These are phyloP conservation scores for Barnettozyma populi DNA, from an alignment of 805 yeast species.

Conservation along the genomic window DNA sequence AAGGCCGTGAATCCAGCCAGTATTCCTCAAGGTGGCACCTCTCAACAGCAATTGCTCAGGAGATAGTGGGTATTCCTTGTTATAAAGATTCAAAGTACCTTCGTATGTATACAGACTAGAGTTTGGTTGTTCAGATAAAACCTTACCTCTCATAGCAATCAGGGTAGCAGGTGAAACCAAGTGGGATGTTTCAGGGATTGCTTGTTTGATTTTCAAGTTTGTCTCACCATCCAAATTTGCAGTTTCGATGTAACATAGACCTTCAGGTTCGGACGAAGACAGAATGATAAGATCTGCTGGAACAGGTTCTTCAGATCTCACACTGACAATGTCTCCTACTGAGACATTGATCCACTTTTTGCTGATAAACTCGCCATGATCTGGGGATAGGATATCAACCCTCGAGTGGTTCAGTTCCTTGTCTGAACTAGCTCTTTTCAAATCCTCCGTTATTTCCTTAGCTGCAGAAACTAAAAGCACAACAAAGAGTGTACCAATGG, in stretches of 20 bases:
- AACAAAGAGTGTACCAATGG: conserved; percentile 82
- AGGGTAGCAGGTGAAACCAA: conserved; percentile 62
- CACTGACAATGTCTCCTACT: conserved; percentile 88
- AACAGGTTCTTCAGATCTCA: conserved; percentile 80
- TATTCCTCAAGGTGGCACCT: conserved; percentile 93
- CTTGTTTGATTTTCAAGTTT: conserved; percentile 89
- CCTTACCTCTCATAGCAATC: conserved; percentile 46
- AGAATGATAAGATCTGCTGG: conserved; percentile 89
- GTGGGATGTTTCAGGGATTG: conserved; percentile 69
- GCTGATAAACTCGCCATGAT: conserved; percentile 53
- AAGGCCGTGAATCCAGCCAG: conserved; percentile 91
- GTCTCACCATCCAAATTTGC: conserved; percentile 98
- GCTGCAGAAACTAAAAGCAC: conserved; percentile 88
- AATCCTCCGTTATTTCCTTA: conserved; percentile 86
- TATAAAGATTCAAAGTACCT: conserved; percentile 64
- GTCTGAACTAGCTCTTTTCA: conserved; percentile 84
- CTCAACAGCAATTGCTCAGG: conserved; percentile 91
- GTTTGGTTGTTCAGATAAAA: conserved; percentile 88
- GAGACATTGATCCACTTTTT: conserved; percentile 81
- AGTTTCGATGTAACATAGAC: conserved; percentile 94
- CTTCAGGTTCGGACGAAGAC: conserved; percentile 96
- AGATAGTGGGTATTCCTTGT: conserved; percentile 58
- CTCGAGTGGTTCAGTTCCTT: conserved; percentile 79
- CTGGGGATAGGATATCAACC: conserved; percentile 54
- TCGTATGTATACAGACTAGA: conserved; percentile 92